These are phyloP conservation scores for Saccharum hybrid DNA, from an alignment of 202 grass and related monocot species.

Conservation along the genomic window DNA sequence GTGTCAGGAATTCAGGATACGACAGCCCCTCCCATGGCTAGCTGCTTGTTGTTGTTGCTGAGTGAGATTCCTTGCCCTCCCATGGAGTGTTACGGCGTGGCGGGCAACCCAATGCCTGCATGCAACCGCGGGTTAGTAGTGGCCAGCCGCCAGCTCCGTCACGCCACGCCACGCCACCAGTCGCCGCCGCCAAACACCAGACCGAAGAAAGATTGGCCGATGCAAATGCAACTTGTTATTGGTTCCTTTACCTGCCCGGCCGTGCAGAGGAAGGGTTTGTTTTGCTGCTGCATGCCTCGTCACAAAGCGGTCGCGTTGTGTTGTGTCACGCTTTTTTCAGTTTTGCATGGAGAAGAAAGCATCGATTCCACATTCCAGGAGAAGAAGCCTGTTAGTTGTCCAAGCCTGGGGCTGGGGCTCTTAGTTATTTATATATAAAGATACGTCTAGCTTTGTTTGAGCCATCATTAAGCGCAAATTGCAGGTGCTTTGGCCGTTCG, in stretches of 20 bases:
- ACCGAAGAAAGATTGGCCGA: neutral
- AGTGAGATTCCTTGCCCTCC: slow-evolving; percentile 42
- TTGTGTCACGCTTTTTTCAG: neutral
- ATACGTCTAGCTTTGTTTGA: neutral
- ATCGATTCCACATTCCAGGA: neutral
- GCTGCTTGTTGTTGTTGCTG: slow-evolving; percentile 7
- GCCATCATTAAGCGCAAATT: neutral
- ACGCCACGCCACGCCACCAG: too few species aligned
- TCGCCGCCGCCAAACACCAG: neutral
- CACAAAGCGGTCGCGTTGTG: neutral
- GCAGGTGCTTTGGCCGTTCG: neutral
- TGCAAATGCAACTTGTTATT: neutral
- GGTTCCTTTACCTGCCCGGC: neutral
- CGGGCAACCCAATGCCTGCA: neutral
- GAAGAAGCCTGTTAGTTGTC: neutral
- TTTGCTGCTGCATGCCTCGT: neutral
- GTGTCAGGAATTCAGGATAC: neutral
- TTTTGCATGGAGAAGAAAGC: neutral
- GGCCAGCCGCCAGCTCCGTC: neutral
- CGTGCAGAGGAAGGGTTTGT: neutral
- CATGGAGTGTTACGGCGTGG: slow-evolving; percentile 6
- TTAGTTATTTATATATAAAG: neutral
- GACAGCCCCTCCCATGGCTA: slow-evolving; percentile 5
- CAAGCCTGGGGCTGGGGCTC: neutral
- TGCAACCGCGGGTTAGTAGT: neutral